Evolutionary conservation across 2,329 filamentous ascomycete species (phyloP).

Genomic region (Trichoderma polysporum): DNA sequence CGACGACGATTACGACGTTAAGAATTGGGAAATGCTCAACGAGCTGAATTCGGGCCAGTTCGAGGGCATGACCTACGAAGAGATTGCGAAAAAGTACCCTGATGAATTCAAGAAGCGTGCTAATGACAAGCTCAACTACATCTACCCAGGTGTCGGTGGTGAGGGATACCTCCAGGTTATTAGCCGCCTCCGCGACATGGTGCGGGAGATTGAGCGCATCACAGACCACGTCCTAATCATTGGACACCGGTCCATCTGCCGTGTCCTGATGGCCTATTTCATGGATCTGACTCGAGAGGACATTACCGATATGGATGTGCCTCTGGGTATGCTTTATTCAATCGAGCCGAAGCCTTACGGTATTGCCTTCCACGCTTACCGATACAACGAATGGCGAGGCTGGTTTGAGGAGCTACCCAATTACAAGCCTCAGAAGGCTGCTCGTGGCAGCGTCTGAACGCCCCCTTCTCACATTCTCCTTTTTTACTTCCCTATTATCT

Average conservation of each 20-base stretch:
- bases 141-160: slow-evolving; percentile 92
- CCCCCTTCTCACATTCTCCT: neutral
- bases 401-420: slow-evolving; percentile 86
- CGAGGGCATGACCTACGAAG: slow-evolving; percentile 91
- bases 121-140: slow-evolving; percentile 88
- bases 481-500: neutral
- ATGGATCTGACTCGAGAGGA: slow-evolving; percentile 87
- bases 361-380: slow-evolving; percentile 94
- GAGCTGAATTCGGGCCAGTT: slow-evolving; percentile 91
- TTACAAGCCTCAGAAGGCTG: slow-evolving; percentile 67
- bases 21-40: slow-evolving; percentile 97
- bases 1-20: slow-evolving; percentile 93
- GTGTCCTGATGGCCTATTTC: slow-evolving; percentile 94
- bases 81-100: slow-evolving; percentile 76
- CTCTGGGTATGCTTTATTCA: slow-evolving; percentile 88
- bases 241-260: slow-evolving; percentile 86
- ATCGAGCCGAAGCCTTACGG: slow-evolving; percentile 98
- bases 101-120: slow-evolving; percentile 80
- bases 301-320: slow-evolving; percentile 92
- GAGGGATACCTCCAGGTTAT: slow-evolving; percentile 98
- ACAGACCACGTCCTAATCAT: slow-evolving; percentile 93
- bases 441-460: slow-evolving; percentile 33
- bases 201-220: slow-evolving; percentile 95
- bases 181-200: slow-evolving; percentile 90
- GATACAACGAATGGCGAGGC: slow-evolving; percentile 73